Conservation (phyloP, 495 filamentous ascomycete species). For the Penicillium canariense region DNA sequence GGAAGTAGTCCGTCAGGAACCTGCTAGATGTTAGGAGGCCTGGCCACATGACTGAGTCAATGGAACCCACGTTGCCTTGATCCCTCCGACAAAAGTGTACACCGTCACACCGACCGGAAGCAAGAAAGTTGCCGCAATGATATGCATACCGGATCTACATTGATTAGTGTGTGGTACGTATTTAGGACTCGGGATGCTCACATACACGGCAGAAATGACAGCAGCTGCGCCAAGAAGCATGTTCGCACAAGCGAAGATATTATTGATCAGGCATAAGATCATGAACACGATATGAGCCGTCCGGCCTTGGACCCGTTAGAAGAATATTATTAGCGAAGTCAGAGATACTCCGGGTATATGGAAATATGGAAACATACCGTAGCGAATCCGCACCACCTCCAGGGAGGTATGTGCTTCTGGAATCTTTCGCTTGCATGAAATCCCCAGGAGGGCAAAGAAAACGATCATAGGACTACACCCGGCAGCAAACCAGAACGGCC, state of each 20-base stretch:
- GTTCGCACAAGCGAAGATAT: conserved; percentile 43
- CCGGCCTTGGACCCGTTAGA: conserved; percentile 14
- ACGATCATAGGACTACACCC: conserved; percentile 47
- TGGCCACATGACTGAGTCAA: neutral
- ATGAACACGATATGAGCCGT: conserved; percentile 44
- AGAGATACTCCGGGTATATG: neutral
- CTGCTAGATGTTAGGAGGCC: conserved; percentile 14
- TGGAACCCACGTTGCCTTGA: conserved; percentile 43
- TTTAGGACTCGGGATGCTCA: neutral
- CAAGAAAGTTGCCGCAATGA: conserved; percentile 43
- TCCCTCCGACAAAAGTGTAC: conserved; percentile 47
- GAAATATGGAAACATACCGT: conserved; percentile 9
- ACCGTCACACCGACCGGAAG: conserved; percentile 43
- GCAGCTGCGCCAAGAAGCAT: conserved; percentile 44
- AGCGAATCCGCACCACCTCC: conserved; percentile 37
- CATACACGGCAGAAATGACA: conserved; percentile 37
- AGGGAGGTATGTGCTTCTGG: conserved; percentile 46
- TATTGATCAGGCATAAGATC: conserved; percentile 41
- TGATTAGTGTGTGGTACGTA: neutral
- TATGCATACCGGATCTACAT: conserved; percentile 43
- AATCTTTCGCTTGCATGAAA: conserved; percentile 46
- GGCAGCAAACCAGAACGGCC: conserved; percentile 45
- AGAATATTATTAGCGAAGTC: neutral
- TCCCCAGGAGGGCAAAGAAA: conserved; percentile 46
- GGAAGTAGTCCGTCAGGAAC: conserved; percentile 47